Evolutionary conservation across 2,329 filamentous ascomycete species (phyloP).

Genomic region (Diplodia mutila): DNA sequence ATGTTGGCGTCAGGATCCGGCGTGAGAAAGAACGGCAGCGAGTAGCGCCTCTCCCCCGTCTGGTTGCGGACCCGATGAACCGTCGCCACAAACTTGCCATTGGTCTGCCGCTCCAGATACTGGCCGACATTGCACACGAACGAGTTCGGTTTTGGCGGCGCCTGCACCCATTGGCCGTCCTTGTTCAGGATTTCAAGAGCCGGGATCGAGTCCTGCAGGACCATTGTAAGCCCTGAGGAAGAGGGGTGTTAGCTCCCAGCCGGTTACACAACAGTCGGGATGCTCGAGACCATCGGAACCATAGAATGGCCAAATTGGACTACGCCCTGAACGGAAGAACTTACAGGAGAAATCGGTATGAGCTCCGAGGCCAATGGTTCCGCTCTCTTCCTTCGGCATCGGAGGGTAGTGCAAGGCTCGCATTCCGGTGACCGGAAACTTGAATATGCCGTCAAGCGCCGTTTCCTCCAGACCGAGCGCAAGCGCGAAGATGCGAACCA

Average conservation of each 20-base stretch:
- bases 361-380: slow-evolving; percentile 29
- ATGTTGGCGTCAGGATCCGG: slow-evolving; percentile 42
- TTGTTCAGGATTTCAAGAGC: slow-evolving; percentile 47
- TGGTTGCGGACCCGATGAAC: slow-evolving; percentile 48
- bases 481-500: slow-evolving; percentile 37
- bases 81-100: slow-evolving; percentile 45
- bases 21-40: slow-evolving; percentile 48
- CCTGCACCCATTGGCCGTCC: slow-evolving; percentile 48
- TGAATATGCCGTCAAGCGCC: slow-evolving; percentile 39
- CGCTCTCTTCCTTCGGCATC: slow-evolving; percentile 9
- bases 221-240: slow-evolving; percentile 27
- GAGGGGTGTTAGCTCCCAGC: slow-evolving; percentile 16
- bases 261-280: slow-evolving; percentile 32
- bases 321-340: background rate
- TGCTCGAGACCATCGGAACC: background rate
- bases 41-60: slow-evolving; percentile 45
- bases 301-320: background rate
- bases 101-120: slow-evolving; percentile 48
- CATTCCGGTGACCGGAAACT: slow-evolving; percentile 40
- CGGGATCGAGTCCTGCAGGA: slow-evolving; percentile 13
- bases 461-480: slow-evolving; percentile 39
- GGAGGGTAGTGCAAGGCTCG: slow-evolving; percentile 32
- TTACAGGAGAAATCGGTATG: slow-evolving; percentile 30
- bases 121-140: slow-evolving; percentile 50
- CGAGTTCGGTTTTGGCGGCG: slow-evolving; percentile 39